Base-by-base conservation (phyloP, 768 basidiomycete species). In the Rubroboletus pulcherrimus region DNA sequence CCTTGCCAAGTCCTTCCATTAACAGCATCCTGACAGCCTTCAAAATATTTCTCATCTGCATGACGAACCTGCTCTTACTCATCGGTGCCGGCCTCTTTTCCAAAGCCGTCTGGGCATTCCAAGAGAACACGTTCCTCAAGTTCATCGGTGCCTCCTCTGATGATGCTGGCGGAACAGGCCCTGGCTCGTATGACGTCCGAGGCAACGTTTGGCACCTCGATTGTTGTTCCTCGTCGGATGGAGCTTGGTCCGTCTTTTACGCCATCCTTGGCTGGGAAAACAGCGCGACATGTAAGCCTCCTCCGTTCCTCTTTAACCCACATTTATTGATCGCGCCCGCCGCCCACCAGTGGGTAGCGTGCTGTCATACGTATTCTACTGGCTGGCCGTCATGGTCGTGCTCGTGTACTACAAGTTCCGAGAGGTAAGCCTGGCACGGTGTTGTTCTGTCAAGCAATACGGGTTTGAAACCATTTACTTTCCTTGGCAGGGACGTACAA, bases 21-120 rank as follows among this genome's bases (percentile, higher is more conserved):
- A 19, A 46, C 29, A 21, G 31, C 15, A 9, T 24, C 1, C 12
- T 10, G 9, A 24, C 57, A 83, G 89, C 92, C 1, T 76, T 98
- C 34, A 85, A 82, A 34, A 74, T 93, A 60, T 98, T 98, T 86
- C 81, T 99, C 51, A 74, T 98, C 63, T 77, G 84, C 49, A 98
- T 97, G 79, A 96, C 96, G 49, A 91, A 91, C 76, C 74, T 98
- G 60, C 76, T 98, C 45, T 81, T 98, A 61, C 84, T 98, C 64
- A 92, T 99, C 71, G 96, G 96, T 29, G 87, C 96, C 0, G 96
- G 96, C 15, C 81, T 99, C 29, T 93, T 96, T 76, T 88, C 86
- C 62, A 89, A 83, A 71, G 79, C 86, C 4, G 77, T 92, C 21
- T 84, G 85, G 62, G 74, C 80, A 34, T 93, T 93, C 75, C 74